Conservation (phyloP, 2,329 filamentous ascomycete species). For the Salinomyces thailandicus region DNA sequence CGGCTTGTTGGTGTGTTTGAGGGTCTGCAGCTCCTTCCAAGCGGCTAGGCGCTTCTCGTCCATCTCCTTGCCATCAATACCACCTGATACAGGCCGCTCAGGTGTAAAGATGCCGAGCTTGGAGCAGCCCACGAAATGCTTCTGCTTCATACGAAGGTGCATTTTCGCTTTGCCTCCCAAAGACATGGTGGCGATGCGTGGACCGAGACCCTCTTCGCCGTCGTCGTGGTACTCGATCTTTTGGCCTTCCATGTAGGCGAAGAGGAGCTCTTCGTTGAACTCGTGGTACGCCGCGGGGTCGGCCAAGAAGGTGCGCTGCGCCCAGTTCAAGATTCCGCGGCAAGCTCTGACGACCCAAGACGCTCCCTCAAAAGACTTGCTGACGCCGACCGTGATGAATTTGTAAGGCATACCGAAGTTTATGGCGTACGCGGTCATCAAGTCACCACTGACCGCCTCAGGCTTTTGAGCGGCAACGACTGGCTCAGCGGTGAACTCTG, state of each 20-base stretch:
- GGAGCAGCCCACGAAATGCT: conserved; percentile 33
- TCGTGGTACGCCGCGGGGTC: conserved; percentile 22
- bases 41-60: conserved; percentile 27
- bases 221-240: conserved; percentile 58
- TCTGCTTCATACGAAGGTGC: conserved; percentile 47
- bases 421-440: conserved; percentile 27
- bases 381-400: conserved; percentile 48
- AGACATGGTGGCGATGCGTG: conserved; percentile 52
- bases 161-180: conserved; percentile 50
- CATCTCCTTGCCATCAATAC: conserved; percentile 10
- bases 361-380: conserved; percentile 40
- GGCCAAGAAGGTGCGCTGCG: conserved; percentile 34
- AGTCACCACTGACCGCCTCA: conserved; percentile 15
- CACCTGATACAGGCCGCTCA: conserved; percentile 18
- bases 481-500: not conserved
- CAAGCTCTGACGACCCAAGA: conserved; percentile 39
- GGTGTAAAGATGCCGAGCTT: conserved; percentile 26
- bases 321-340: conserved; percentile 47
- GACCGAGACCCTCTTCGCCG: conserved; percentile 52
- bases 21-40: conserved; percentile 21
- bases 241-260: conserved; percentile 53
- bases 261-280: conserved; percentile 54
- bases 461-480: not conserved
- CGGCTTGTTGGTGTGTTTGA: conserved; percentile 10
- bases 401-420: conserved; percentile 53